Percentiles rank a stretch among this genome's conserved stretches.
Conservation (phyloP, 257 asterid species). For the Fraxinus americana region DNA sequence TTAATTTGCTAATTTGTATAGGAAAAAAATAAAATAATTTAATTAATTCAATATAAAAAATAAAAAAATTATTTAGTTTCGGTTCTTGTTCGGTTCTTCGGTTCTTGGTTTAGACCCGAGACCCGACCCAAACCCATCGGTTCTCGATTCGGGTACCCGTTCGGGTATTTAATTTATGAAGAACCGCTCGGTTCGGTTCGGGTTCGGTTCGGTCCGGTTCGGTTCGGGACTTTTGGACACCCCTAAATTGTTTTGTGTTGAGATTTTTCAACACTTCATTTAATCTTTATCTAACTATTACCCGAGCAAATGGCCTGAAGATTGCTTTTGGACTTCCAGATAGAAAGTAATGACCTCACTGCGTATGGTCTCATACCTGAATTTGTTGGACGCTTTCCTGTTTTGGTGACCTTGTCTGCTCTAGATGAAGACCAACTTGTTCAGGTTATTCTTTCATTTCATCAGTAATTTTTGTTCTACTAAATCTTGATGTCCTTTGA, state of each 20-base stretch:
- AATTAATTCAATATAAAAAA: no score
- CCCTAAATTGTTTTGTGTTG: constrained; percentile 8
- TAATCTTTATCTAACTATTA: constrained; percentile 15
- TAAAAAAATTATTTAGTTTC: no score
- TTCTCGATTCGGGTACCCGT: no score
- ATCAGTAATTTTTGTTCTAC: neutral
- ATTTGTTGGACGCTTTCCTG: constrained; percentile 90
- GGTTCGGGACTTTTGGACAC: no score
- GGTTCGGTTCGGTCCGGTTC: no score
- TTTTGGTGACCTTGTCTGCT: constrained; percentile 80
- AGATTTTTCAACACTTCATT: constrained; percentile 2
- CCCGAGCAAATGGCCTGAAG: constrained; percentile 25
- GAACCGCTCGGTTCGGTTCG: no score
- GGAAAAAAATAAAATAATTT: no score
- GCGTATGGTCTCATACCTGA: constrained; percentile 96
- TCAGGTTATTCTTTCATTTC: constrained; percentile 52
- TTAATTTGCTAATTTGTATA: no score
- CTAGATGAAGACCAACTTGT: constrained; percentile 86
- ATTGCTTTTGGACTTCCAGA: constrained; percentile 50
- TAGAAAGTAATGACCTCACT: constrained; percentile 85
- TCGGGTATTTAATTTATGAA: no score
- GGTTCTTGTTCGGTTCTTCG: no score
- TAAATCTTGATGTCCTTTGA: constrained; percentile 3
- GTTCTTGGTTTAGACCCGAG: no score
- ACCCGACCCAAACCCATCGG: no score